phyloP scores from a whole-genome alignment of 2,329 filamentous ascomycete genomes.

The Claviceps quebecensis region DNA sequence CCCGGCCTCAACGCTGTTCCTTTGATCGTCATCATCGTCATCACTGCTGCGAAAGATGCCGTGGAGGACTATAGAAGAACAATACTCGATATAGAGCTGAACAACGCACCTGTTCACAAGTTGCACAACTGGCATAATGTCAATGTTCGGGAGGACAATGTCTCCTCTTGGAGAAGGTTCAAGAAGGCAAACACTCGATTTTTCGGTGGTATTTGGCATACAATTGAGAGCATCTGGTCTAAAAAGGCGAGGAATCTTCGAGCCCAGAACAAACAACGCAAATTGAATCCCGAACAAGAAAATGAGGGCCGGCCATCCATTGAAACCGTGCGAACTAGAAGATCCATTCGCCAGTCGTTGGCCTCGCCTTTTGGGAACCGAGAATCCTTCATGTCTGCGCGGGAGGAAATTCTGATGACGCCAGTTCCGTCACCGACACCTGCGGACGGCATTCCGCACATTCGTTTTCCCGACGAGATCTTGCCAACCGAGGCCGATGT shows the following conservation, averaged over 20 bases:
- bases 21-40: slow-evolving; percentile 76
- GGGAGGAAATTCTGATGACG: slow-evolving; percentile 84
- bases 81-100: slow-evolving; percentile 79
- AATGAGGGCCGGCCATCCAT: slow-evolving; percentile 50
- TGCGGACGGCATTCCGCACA: slow-evolving; percentile 21
- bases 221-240: slow-evolving; percentile 33
- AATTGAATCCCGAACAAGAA: slow-evolving; percentile 12
- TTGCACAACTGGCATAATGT: slow-evolving; percentile 84
- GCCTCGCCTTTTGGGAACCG: slow-evolving; percentile 40
- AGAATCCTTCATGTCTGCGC: slow-evolving; percentile 38
- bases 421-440: slow-evolving; percentile 71
- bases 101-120: slow-evolving; percentile 89
- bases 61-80: slow-evolving; percentile 93
- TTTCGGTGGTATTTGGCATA: slow-evolving; percentile 38
- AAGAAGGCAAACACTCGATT: slow-evolving; percentile 73
- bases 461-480: slow-evolving; percentile 25
- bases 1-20: slow-evolving; percentile 83
- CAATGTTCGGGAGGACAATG: slow-evolving; percentile 75
- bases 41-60: slow-evolving; percentile 87
- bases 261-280: slow-evolving; percentile 30
- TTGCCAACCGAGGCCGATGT: slow-evolving; percentile 23
- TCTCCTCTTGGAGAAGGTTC: slow-evolving; percentile 72
- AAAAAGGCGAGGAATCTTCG: slow-evolving; percentile 35
- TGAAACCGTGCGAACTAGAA: slow-evolving; percentile 22
- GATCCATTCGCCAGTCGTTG: slow-evolving; percentile 23